A percentile compares a stretch with the other conserved stretches of the same genome.
Evolutionary conservation across 2,329 filamentous ascomycete species (phyloP).

Genomic region (Ascochyta lentis): DNA sequence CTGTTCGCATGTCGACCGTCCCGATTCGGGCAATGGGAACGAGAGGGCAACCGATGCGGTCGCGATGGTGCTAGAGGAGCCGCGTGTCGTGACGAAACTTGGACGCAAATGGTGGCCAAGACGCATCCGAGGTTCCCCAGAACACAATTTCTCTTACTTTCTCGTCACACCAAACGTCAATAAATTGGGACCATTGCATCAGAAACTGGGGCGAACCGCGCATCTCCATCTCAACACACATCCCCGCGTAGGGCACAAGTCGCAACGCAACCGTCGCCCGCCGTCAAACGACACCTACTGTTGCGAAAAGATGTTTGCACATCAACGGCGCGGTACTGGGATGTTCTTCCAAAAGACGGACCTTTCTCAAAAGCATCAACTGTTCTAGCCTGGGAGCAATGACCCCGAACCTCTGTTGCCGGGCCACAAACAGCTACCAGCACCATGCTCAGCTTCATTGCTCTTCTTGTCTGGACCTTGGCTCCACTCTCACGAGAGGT

Average conservation of each 20-base stretch:
- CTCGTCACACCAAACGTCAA: constrained; percentile 8
- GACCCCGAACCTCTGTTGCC: constrained; percentile 3
- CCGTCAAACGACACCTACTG: neutral
- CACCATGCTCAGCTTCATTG: constrained; percentile 8
- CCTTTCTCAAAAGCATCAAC: neutral
- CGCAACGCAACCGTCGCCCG: neutral
- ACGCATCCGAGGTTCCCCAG: constrained; percentile 1
- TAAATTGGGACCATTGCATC: constrained; percentile 10
- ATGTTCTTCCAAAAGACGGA: neutral
- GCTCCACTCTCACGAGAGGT: neutral
- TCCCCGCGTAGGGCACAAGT: neutral
- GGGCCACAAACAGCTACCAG: neutral
- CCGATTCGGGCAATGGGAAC: constrained; percentile 9
- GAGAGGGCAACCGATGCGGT: constrained; percentile 6
- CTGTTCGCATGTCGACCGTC: neutral
- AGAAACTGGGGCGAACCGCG: constrained; percentile 7
- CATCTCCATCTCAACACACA: constrained; percentile 7
- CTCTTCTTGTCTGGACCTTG: neutral
- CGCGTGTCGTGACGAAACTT: constrained; percentile 14
- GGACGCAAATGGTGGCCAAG: constrained; percentile 13
- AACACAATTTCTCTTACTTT: constrained; percentile 1
- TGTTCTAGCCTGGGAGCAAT: constrained; percentile 7
- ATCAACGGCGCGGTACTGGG: neutral
- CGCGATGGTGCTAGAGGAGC: neutral
- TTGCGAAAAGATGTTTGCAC: neutral